Evolutionary conservation across 768 basidiomycete species (phyloP).

Genomic region (Hemileccinum impolitum): DNA sequence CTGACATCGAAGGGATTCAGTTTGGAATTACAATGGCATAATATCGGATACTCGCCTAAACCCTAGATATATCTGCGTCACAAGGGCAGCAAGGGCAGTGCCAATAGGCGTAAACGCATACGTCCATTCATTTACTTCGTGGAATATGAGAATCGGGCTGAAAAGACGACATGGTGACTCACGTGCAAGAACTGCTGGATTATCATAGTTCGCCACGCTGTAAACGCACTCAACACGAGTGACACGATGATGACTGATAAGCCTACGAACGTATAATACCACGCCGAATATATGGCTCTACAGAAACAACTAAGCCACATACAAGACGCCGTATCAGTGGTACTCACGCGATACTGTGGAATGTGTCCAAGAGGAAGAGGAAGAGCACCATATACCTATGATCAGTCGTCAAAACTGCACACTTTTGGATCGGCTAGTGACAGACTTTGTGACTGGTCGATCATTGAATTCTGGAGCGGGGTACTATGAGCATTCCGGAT

Average conservation of each 20-base stretch:
- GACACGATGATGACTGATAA: background rate
- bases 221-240: background rate
- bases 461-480: constrained; percentile 13
- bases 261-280: constrained; percentile 8
- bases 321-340: background rate
- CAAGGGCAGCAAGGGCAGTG: constrained; percentile 43
- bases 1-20: background rate
- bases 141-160: background rate
- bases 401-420: background rate
- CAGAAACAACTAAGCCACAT: background rate
- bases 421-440: background rate
- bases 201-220: constrained; percentile 11
- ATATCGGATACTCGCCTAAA: constrained; percentile 34
- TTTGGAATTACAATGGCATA: background rate
- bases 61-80: constrained; percentile 48
- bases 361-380: constrained; percentile 12
- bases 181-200: constrained; percentile 14
- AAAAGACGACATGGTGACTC: background rate
- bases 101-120: constrained; percentile 49
- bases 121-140: constrained; percentile 42
- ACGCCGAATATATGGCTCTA: constrained; percentile 14
- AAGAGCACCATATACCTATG: constrained; percentile 14
- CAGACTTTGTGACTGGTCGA: constrained; percentile 4
- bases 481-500: background rate
- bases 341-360: constrained; percentile 14